Evolutionary conservation across 805 yeast species (phyloP), one percentile per base, ranked within the genome.

Genomic region (Wickerhamomyces chaumierensis): DNA sequence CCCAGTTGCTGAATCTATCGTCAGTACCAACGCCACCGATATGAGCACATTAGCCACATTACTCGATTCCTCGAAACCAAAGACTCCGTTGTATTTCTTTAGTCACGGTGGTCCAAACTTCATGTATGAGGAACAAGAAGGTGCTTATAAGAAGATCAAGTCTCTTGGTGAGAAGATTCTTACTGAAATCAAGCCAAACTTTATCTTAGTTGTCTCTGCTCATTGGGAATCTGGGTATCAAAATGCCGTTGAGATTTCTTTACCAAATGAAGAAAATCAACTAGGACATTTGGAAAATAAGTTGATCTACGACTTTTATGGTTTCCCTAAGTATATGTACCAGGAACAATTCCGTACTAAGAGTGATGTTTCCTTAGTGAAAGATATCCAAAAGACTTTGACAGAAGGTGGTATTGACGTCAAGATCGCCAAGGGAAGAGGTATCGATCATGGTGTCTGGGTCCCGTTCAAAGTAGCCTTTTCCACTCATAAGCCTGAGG

Each of bases 81-180:
- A 45, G 45, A 57, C 58, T 9, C 90, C 92, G 6, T 70, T 76
- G 1, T 80, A 61, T 53, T 84, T 82, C 56, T 53, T 81, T 33
- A 75, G 85, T n/a, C 94, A 83, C 58, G 94, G 94, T 7, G 92
- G 88, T 1, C 94, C 94, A 7, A 75, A 82, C 1, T 81, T 83
- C 55, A 72, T 81, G 65, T 78, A 79, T 48, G 54, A 63, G 28
- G 58, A 65, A n/a, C 68, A 62, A 36, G 63, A 58, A 18, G 84
- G 84, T 5, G 88, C 90, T 0, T 80, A 71, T 63, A 61, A 65
- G 18, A 61, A 60, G 5, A 65, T 77, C 6, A 57, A 64, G 35
- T 47, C 57, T 18, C 43, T 79, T 6, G 94, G 94, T 3, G 44
- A 54, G 15, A 56, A 60, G 31, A 75, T 83, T 44, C 63, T 65